Evolutionary conservation across 1,284 basidiomycete species (phyloP), one percentile per base, ranked within the genome.

Genomic region (Termitomyces sp.): DNA sequence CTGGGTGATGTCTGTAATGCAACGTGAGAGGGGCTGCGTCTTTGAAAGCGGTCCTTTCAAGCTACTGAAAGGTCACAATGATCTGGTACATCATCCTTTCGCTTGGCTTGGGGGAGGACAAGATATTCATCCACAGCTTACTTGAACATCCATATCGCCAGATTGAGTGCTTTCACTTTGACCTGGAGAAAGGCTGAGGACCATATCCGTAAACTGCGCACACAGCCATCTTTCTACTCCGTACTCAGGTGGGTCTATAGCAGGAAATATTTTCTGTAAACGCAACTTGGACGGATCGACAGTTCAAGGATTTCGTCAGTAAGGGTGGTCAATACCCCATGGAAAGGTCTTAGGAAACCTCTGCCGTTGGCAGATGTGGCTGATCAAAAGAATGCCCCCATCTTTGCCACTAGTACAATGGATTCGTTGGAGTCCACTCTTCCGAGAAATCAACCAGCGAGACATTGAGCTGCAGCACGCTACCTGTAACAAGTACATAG

Each of bases 201-300:
- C 19, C 68, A 58, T 28, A 57, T 55, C 24, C 5, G 24, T 24
- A 24, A 24, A 24, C 5, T 50, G 45, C 59, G 17, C 50, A 38
- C 15, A 19, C 54, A 8, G 12, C 15, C 38, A 40, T 56, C 12
- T 42, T 47, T 83, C 82, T 13, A 80, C 79, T 0, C 73, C 78
- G 9, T 82, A 78, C 62, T 67, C 72, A 31, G 69, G 69, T 17
- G 47, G 28, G 8, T 47, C 50, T 50, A 54, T 61, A 31, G 15
- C 49, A 15, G 58, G 50, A 33, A 57, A 59, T 28, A 61, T 67
- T 6, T 80, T 77, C 62, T 71, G 78, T 55, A 75, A 80, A 58
- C 82, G 82, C 43, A 81, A 82, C 57, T 74, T 83, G 54, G 81
- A 24, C 83, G 79, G 80, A 81, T 79, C 2, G 67, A 68, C 3